Evolutionary conservation across 305 asterid species (phyloP).

Genomic region (Fraxinus sp.): DNA sequence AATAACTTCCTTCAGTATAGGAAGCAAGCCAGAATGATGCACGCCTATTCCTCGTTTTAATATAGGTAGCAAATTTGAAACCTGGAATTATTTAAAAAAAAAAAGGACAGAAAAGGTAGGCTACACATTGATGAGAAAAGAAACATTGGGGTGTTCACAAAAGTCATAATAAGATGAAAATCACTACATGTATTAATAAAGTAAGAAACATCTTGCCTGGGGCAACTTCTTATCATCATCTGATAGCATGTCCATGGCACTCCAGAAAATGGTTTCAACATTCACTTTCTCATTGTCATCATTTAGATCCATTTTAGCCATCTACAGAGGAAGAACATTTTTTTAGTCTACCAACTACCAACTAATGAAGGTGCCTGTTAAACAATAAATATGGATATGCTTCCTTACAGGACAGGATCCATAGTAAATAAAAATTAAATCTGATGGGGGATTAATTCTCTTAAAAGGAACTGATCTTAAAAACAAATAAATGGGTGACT

Average conservation of each 20-base stretch:
- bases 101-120: neutral
- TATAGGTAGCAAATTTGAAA: slow-evolving; percentile 87
- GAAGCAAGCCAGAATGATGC: slow-evolving; percentile 99
- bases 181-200: slow-evolving; percentile 15
- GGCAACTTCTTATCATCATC: slow-evolving; percentile 97
- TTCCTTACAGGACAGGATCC: neutral
- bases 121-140: neutral
- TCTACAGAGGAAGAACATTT: slow-evolving; percentile 40
- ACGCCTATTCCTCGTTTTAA: slow-evolving; percentile 97
- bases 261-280: slow-evolving; percentile 94
- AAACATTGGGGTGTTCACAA: neutral
- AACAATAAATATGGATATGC: neutral
- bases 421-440: neutral
- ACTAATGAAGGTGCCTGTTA: neutral
- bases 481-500: neutral
- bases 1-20: slow-evolving; percentile 93
- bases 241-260: slow-evolving; percentile 98
- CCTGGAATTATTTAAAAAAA: slow-evolving; percentile 46
- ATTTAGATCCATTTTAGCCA: slow-evolving; percentile 94
- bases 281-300: slow-evolving; percentile 85
- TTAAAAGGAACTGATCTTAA: neutral
- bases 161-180: neutral
- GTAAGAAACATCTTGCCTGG: slow-evolving; percentile 49
- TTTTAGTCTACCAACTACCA: slow-evolving; percentile 1
- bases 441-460: neutral